These are phyloP conservation scores for Podospora conica DNA, from an alignment of 495 filamentous ascomycete genomes.

Conservation along the genomic window DNA sequence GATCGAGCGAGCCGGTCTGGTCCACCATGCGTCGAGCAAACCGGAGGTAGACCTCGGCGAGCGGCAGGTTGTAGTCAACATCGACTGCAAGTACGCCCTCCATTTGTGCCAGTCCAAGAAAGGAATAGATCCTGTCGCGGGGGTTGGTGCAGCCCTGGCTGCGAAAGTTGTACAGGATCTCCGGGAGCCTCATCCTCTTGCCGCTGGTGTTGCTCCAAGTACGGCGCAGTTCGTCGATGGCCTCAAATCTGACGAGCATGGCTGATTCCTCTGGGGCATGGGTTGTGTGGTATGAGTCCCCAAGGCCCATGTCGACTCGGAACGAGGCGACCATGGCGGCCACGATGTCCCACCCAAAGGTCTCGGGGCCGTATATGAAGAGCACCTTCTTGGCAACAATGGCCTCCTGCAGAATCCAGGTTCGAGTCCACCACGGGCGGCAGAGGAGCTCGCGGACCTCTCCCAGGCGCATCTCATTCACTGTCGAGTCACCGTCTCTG, in stretches of 20 bases:
- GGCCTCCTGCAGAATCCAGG: background rate
- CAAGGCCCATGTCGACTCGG: background rate
- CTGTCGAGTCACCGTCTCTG: background rate
- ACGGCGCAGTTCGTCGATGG: background rate
- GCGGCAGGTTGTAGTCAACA: background rate
- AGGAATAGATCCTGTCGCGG: background rate
- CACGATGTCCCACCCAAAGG: background rate
- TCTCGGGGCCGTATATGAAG: background rate
- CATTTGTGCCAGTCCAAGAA: constrained; percentile 1
- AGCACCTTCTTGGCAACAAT: background rate
- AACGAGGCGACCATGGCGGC: background rate
- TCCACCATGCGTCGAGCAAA: background rate
- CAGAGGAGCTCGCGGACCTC: constrained; percentile 3
- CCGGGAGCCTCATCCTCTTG: background rate
- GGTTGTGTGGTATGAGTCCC: background rate
- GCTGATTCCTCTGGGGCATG: background rate
- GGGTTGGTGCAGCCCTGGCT: background rate
- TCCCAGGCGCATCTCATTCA: background rate
- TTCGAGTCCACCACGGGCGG: background rate
- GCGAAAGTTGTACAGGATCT: constrained; percentile 1
- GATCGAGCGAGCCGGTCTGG: background rate
- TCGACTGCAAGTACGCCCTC: background rate
- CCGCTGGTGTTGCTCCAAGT: background rate
- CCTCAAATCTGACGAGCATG: background rate
- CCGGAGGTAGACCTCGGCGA: background rate